Conservation (phyloP, 495 filamentous ascomycete genomes). For the Emericellopsis terricola region DNA sequence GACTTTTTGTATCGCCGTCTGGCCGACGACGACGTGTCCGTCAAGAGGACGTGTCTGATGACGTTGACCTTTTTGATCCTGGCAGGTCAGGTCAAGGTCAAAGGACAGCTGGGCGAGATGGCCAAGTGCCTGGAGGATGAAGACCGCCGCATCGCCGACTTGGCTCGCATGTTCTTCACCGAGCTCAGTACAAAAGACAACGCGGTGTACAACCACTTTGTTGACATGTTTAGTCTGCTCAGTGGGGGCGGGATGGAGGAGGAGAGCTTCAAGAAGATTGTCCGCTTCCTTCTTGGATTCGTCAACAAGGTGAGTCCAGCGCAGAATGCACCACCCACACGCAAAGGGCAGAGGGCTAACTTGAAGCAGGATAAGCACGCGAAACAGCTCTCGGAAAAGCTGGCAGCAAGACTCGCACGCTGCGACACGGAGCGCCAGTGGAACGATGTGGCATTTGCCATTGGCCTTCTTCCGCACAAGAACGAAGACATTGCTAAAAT, state of each 20-base stretch:
- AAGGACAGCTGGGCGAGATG: constrained; percentile 99
- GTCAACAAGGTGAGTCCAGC: constrained; percentile 69
- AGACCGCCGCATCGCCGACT: constrained; percentile 81
- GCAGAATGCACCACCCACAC: background rate
- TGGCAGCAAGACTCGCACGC: constrained; percentile 68
- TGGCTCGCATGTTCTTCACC: constrained; percentile 96
- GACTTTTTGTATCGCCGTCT: constrained; percentile 92
- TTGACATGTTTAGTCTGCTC: constrained; percentile 94
- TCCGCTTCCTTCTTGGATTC: constrained; percentile 86
- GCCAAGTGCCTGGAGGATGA: constrained; percentile 93
- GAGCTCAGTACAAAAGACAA: constrained; percentile 96
- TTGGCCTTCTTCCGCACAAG: constrained; percentile 84
- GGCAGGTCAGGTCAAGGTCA: constrained; percentile 97
- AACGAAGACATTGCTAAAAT: constrained; percentile 90
- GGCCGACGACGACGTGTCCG: constrained; percentile 70
- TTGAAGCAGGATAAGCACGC: constrained; percentile 78
- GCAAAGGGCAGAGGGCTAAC: constrained; percentile 5
- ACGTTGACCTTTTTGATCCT: constrained; percentile 95
- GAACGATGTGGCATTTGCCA: constrained; percentile 87
- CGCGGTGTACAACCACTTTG: constrained; percentile 97
- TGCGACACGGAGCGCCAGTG: constrained; percentile 91
- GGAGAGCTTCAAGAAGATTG: constrained; percentile 61
- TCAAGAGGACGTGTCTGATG: constrained; percentile 97
- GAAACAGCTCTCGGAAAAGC: constrained; percentile 83
- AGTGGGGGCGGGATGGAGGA: constrained; percentile 76